These are phyloP conservation scores for Ophiostoma angusticollis DNA, from an alignment of 2,329 filamentous ascomycete species.

Conservation along the genomic window DNA sequence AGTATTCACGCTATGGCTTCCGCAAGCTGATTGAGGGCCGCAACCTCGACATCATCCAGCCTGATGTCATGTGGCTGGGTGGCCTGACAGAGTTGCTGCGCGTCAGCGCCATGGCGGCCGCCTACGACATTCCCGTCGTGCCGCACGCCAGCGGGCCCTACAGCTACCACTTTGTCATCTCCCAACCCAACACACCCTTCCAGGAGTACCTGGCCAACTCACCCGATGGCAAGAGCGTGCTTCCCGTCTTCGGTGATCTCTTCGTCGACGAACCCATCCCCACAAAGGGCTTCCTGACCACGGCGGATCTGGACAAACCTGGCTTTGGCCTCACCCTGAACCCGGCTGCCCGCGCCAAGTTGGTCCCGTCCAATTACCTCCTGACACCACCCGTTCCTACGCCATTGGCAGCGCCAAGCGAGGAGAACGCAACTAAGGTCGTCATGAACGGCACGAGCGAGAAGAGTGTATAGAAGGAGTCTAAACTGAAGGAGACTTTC, in stretches of 20 bases:
- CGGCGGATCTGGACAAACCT: constrained; percentile 71
- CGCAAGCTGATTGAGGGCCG: constrained; percentile 84
- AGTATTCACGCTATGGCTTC: constrained; percentile 90
- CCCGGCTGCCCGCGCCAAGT: constrained; percentile 53
- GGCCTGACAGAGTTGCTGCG: constrained; percentile 86
- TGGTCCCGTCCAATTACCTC: constrained; percentile 64
- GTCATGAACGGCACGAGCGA: background rate
- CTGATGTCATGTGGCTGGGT: constrained; percentile 95
- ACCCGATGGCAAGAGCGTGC: constrained; percentile 74
- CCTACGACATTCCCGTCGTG: constrained; percentile 88
- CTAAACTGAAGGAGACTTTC: background rate
- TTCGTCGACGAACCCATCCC: constrained; percentile 88
- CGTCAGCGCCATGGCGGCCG: constrained; percentile 75
- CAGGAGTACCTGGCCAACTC: constrained; percentile 95
- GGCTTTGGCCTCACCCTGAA: constrained; percentile 85
- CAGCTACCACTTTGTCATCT: constrained; percentile 92
- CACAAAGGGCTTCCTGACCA: constrained; percentile 65
- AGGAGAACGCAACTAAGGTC: constrained; percentile 14
- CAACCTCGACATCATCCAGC: constrained; percentile 88
- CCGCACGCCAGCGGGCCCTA: constrained; percentile 92
- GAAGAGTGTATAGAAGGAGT: background rate
- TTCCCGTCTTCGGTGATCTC: constrained; percentile 84
- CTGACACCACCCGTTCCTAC: constrained; percentile 51
- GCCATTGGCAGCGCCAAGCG: constrained; percentile 24
- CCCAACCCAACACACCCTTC: constrained; percentile 85